Evolutionary conservation across 1,139 yeast genomes (phyloP), one percentile per base, ranked within the genome.

Genomic region (Sugiyamaella xylanicola): DNA sequence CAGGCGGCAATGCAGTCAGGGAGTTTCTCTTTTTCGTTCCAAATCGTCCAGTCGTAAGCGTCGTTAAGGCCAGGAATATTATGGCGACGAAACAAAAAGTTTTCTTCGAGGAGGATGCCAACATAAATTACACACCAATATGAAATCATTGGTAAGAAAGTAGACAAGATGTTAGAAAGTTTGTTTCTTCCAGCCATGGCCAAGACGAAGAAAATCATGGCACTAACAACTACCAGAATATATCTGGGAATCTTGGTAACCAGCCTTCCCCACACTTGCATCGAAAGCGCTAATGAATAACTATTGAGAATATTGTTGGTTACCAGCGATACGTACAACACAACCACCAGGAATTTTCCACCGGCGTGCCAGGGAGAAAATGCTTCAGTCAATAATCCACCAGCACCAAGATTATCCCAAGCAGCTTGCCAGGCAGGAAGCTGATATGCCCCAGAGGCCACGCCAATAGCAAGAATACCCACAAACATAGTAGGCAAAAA

Each of bases 81-180:
- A 40, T 74, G 70, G 1, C 84, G 78, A 68, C 96, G 80, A 73
- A 90, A 90, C 19, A 90, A 78, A 4, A 79, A 56, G 65, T 88
- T 88, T 68, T 91, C 97, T 65, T 88, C 92, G 2, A 88, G 60
- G 47, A 90, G 72, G 53, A 90, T 72, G 25, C 83, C 81, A 65
- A 87, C 83, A 71, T 90, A 91, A 75, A 91, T 88, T 53, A 93
- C 84, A 53, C 88, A 81, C 97, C 97, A 91, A 73, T 91, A 91
- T 0, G 96, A 96, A 59, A 91, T 82, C 97, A 91, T 90, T 8
- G 97, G 97, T 63, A 91, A 76, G 74, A 91, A 91, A 67, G 90
- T 91, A n/a, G 91, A 83, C 66, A 91, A 75, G 59, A 90, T 89
- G 2, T 84, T 78, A 47, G 91, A 79, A 68, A 91, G 87, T 64